Percentiles rank a stretch among this genome's conserved stretches.
Conservation (phyloP, 2,329 filamentous ascomycete genomes). For the Raffaelea albimanens region DNA sequence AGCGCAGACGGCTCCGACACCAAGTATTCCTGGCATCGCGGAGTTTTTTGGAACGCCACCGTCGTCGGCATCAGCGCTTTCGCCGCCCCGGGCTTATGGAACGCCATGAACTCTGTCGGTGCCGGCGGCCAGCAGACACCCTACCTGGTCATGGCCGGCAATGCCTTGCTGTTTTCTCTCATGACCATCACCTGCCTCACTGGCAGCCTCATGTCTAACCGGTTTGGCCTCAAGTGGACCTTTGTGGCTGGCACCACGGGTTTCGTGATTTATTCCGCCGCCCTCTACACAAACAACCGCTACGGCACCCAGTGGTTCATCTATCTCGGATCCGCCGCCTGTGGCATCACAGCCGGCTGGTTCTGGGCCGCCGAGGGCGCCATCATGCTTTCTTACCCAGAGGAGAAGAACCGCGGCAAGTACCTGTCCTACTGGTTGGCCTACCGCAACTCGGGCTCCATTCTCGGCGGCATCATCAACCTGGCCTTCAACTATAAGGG, state of each 20-base stretch:
- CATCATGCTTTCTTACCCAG: constrained; percentile 3
- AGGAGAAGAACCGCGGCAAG: constrained; percentile 1
- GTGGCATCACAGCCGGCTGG: constrained; percentile 24
- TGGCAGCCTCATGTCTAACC: constrained; percentile 3
- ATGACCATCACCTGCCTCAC: constrained; percentile 7
- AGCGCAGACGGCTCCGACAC: not conserved
- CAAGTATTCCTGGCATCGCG: constrained; percentile 26
- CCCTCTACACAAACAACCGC: constrained; percentile 26
- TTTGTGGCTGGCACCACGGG: not conserved
- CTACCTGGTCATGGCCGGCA: constrained; percentile 4
- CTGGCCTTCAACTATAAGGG: not conserved
- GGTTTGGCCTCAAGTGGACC: constrained; percentile 4
- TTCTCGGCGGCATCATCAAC: constrained; percentile 3
- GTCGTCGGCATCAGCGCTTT: constrained; percentile 29
- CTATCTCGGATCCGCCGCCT: constrained; percentile 30
- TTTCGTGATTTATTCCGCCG: not conserved
- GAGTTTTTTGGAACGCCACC: constrained; percentile 36
- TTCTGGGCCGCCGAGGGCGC: constrained; percentile 2
- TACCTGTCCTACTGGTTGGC: constrained; percentile 1
- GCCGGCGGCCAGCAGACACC: constrained; percentile 2
- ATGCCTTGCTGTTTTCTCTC: constrained; percentile 1
- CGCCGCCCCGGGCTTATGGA: constrained; percentile 1
- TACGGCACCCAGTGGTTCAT: constrained; percentile 34
- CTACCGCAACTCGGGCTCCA: constrained; percentile 2
- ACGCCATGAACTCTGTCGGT: constrained; percentile 1